Evolutionary conservation across 108 stramenopile genomes (phyloP).

Genomic region (Fragilaria radians): DNA sequence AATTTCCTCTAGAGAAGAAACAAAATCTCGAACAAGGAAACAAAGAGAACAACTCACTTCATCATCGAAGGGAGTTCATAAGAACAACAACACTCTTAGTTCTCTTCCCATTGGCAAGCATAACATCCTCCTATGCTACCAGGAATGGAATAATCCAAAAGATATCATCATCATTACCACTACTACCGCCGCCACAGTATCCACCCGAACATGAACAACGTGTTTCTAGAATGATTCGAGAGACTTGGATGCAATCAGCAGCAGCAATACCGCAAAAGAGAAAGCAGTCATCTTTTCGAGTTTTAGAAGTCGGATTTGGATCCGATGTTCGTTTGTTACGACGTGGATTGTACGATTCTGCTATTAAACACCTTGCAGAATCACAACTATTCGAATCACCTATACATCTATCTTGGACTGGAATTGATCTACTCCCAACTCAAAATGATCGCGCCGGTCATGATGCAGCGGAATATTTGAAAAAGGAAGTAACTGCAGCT

Average conservation of each 20-base stretch:
- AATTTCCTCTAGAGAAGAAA: too few species aligned
- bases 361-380: constrained; percentile 12
- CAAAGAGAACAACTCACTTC: too few species aligned
- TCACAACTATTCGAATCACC: neutral
- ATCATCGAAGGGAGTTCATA: too few species aligned
- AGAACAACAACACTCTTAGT: too few species aligned
- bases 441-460: neutral
- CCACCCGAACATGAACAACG: constrained; percentile 36
- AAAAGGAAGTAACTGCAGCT: neutral
- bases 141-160: too few species aligned
- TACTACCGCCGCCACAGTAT: too few species aligned
- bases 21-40: too few species aligned
- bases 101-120: too few species aligned
- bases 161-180: too few species aligned
- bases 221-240: constrained; percentile 19
- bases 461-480: neutral
- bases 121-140: too few species aligned
- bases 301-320: constrained; percentile 54
- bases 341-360: constrained; percentile 33
- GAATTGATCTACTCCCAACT: neutral
- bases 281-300: constrained; percentile 16
- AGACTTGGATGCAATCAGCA: constrained; percentile 10
- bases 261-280: neutral
- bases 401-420: neutral
- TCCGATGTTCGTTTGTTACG: constrained; percentile 23